These are phyloP conservation scores for Kuraishia cidri DNA, from an alignment of 805 yeast genomes.

Conservation along the genomic window DNA sequence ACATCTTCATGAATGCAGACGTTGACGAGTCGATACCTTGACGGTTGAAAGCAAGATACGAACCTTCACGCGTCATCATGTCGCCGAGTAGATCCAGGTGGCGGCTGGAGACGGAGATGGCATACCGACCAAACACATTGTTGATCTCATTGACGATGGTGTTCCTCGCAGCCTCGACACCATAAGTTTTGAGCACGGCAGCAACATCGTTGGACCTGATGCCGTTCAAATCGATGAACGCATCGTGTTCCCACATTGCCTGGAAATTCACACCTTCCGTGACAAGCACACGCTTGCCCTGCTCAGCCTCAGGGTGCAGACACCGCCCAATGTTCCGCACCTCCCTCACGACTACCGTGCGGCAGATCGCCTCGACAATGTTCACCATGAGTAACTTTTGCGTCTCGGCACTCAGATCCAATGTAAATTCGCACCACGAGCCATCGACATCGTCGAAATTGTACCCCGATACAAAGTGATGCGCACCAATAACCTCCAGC, in stretches of 20 bases:
- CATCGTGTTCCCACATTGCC: slow-evolving; percentile 98
- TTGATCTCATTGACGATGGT: slow-evolving; percentile 94
- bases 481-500: slow-evolving; percentile 66
- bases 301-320: slow-evolving; percentile 67
- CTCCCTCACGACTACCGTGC: slow-evolving; percentile 86
- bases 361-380: slow-evolving; percentile 87
- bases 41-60: slow-evolving; percentile 93
- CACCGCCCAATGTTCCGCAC: slow-evolving; percentile 89
- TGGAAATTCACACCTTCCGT: slow-evolving; percentile 98
- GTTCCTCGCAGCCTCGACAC: slow-evolving; percentile 98
- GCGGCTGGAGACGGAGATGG: slow-evolving; percentile 85
- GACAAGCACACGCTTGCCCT: slow-evolving; percentile 67
- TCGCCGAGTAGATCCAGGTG: slow-evolving; percentile 97
- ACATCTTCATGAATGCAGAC: slow-evolving; percentile 97
- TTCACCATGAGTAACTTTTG: slow-evolving; percentile 96
- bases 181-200: slow-evolving; percentile 84
- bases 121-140: slow-evolving; percentile 93
- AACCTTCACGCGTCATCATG: slow-evolving; percentile 98
- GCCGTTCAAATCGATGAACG: slow-evolving; percentile 82
- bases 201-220: slow-evolving; percentile 89
- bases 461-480: slow-evolving; percentile 67
- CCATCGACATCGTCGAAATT: slow-evolving; percentile 87
- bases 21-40: slow-evolving; percentile 96
- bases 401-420: slow-evolving; percentile 76
- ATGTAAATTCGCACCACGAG: slow-evolving; percentile 85